Conservation (phyloP, 495 filamentous ascomycete species). For the Rostrohypoxylon terebratum region DNA sequence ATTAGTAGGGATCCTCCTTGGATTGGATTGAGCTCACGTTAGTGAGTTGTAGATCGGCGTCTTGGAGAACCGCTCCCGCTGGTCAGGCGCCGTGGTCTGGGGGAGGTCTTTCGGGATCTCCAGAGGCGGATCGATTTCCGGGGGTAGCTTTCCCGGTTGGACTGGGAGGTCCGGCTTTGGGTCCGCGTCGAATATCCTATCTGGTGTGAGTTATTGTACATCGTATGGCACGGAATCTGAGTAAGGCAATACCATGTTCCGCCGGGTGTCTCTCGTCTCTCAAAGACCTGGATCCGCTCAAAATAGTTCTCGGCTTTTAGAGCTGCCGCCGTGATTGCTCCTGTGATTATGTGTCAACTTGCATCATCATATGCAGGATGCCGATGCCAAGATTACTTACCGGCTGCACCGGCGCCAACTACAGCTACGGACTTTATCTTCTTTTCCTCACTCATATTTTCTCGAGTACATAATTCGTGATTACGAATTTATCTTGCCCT, state of each 20-base stretch:
- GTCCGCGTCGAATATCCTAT: constrained; percentile 61
- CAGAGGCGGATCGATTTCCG: constrained; percentile 58
- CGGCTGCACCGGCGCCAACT: constrained; percentile 64
- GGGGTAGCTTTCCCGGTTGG: constrained; percentile 55
- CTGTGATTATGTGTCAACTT: constrained; percentile 41
- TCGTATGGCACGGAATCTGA: background rate
- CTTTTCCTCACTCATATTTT: constrained; percentile 40
- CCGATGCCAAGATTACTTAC: constrained; percentile 51
- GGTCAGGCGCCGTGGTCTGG: constrained; percentile 49
- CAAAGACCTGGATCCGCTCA: constrained; percentile 62
- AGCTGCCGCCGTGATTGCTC: constrained; percentile 59
- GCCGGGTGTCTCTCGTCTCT: constrained; percentile 59
- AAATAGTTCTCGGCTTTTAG: constrained; percentile 62
- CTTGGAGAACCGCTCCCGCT: constrained; percentile 56
- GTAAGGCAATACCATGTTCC: constrained; percentile 59
- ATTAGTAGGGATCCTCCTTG: background rate
- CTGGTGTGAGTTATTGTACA: constrained; percentile 4
- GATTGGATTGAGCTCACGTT: constrained; percentile 51
- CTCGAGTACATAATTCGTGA: background rate
- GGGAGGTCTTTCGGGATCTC: constrained; percentile 56
- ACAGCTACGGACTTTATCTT: constrained; percentile 62
- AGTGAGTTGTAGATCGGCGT: constrained; percentile 62
- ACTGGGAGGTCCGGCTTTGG: constrained; percentile 46
- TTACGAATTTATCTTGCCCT: background rate
- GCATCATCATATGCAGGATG: background rate